These are phyloP conservation scores for Lichenothelia convexa DNA, from an alignment of 495 filamentous ascomycete species.

Conservation along the genomic window DNA sequence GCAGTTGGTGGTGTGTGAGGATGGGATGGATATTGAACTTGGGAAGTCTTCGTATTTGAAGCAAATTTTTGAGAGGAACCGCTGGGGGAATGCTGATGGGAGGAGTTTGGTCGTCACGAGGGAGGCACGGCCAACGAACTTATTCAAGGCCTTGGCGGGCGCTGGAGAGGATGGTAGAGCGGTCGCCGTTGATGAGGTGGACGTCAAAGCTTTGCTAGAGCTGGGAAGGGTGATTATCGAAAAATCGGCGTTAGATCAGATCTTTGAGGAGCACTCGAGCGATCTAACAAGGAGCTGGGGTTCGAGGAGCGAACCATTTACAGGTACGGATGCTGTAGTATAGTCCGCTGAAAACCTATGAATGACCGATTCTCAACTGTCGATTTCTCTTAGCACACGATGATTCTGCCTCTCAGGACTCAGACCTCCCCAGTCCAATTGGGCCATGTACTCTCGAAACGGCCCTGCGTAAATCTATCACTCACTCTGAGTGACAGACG, in stretches of 20 bases:
- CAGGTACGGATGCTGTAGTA: neutral
- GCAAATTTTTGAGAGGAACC: constrained; percentile 47
- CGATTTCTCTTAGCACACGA: neutral
- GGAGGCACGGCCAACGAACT: constrained; percentile 26
- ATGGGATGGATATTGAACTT: constrained; percentile 41
- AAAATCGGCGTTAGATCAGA: constrained; percentile 53
- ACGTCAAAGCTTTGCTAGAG: constrained; percentile 86
- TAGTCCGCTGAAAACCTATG: neutral
- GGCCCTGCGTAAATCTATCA: neutral
- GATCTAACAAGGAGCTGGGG: constrained; percentile 33
- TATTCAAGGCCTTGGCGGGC: constrained; percentile 39
- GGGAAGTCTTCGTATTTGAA: constrained; percentile 37
- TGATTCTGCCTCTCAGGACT: neutral
- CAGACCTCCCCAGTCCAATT: neutral
- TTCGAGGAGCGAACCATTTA: neutral
- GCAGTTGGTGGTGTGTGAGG: constrained; percentile 69
- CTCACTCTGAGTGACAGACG: no score
- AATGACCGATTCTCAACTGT: neutral
- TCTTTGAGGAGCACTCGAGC: constrained; percentile 57
- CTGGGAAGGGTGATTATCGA: constrained; percentile 74
- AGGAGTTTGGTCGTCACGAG: constrained; percentile 62
- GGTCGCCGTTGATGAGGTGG: constrained; percentile 53
- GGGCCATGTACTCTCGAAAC: neutral
- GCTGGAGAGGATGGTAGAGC: constrained; percentile 47
- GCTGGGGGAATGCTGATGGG: constrained; percentile 51